Evolutionary conservation across 805 yeast species (phyloP), one percentile per base, ranked within the genome.

Genomic region (Kazachstania taianensis): DNA sequence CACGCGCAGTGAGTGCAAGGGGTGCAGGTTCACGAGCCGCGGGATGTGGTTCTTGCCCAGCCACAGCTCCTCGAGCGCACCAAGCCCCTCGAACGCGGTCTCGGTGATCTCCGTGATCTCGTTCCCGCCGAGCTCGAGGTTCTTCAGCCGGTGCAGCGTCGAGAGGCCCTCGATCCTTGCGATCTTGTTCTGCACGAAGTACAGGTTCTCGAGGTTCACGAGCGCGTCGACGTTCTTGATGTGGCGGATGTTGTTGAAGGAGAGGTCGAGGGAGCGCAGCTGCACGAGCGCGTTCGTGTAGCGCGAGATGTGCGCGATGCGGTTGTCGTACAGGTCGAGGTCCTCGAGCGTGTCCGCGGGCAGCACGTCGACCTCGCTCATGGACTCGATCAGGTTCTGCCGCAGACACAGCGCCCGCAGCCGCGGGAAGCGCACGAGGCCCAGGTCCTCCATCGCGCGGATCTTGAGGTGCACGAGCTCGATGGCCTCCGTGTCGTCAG

Each of bases 91-190:
- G 46, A 87, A 53, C 28, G 74, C 73, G 20, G 47, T 49, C 3
- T 40, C 40, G 13, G 38, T 52, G 8, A 59, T 45, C 43, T 75
- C 80, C 20, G 63, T 53, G 30, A 81, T 75, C 28, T 49, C 57
- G 59, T 92, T 92, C 17, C 96, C 98, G 9, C 97, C 98, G 28
- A 92, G 66, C 59, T 92, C 98, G 37, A 92, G 62, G 45, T 80
- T 81, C 35, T 61, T 70, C 43, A 92, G 59, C 14, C 72, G 65
- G 1, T 55, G 58, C 39, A 85, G 64, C 1, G 67, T 65, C 10
- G 72, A 73, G 33, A 89, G 45, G 46, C 78, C 77, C 45, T 75
- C 77, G 45, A 92, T 84, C 40, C 72, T 78, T 12, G 70, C 57
- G 37, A 92, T 84, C 50, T 75, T 81, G 59, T 92, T 92, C 53